These are phyloP conservation scores for Saprolegnia parasitica DNA, from an alignment of 352 stramenopile genomes.

Conservation along the genomic window DNA sequence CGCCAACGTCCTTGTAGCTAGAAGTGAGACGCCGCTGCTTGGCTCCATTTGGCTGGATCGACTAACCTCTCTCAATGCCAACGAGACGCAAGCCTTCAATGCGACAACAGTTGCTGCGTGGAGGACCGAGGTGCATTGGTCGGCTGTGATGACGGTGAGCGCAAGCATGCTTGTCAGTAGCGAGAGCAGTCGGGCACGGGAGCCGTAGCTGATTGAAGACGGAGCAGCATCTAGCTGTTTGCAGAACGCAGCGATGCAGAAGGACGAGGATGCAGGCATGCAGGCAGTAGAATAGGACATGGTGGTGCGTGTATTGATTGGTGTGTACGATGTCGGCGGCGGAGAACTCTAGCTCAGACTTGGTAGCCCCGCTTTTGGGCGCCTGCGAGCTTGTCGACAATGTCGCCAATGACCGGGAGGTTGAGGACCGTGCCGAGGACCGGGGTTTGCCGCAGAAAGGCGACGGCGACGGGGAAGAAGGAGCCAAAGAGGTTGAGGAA, in stretches of 20 bases:
- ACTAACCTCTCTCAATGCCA: neutral
- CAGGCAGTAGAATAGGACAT: too few relatives aligned
- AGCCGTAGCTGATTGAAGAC: too few relatives aligned
- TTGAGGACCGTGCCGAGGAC: constrained; percentile 87
- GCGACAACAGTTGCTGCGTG: too few relatives aligned
- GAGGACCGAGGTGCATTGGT: too few relatives aligned
- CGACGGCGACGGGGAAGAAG: constrained; percentile 93
- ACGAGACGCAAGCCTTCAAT: too few relatives aligned
- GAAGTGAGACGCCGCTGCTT: neutral
- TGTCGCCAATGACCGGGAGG: constrained; percentile 70
- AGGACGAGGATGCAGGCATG: too few relatives aligned
- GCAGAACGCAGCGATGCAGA: too few relatives aligned
- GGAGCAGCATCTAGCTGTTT: too few relatives aligned
- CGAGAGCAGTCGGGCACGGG: too few relatives aligned
- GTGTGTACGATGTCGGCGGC: neutral
- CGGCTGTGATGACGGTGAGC: too few relatives aligned
- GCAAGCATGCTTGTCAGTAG: too few relatives aligned
- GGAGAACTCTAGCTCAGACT: constrained; percentile 40
- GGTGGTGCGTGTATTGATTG: neutral
- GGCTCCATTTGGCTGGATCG: neutral
- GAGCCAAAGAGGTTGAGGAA: constrained; percentile 95
- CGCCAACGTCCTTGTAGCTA: neutral
- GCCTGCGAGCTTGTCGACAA: constrained; percentile 83
- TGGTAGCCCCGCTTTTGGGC: constrained; percentile 81
- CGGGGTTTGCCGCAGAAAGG: constrained; percentile 89